Evolutionary conservation across 495 filamentous ascomycete species (phyloP), one percentile per base, ranked within the genome.

Genomic region (Penicillium pulvis): DNA sequence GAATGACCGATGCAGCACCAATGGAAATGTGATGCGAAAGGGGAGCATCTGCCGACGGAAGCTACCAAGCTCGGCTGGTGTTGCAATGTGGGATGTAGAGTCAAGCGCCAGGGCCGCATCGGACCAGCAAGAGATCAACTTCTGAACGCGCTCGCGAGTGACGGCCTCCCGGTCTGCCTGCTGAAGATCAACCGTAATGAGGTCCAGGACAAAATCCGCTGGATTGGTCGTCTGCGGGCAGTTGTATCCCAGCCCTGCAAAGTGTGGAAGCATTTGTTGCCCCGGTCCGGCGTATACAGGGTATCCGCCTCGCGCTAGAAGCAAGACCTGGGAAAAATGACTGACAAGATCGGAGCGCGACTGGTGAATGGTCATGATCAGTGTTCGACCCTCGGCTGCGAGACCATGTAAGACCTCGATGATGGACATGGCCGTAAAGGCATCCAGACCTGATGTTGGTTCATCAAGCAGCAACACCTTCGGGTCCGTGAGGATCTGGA

Each of bases 361-460:
- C 70, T 92, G 89, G 58, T 92, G 89, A 24, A 92, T 88, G 0
- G 88, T 90, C 19, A 89, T 79, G 36, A 92, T 82, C 4, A 92
- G 55, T 0, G 87, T 91, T 16, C 89, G 80, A 14, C 89, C 89
- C 72, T 91, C 88, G n/a, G 81, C 79, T 8, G 88, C 87, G 10
- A 92, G 70, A 4, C 80, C 83, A 35, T 82, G 78, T 7, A 92
- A 75, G 8, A 91, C 87, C 59, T 87, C 83, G 51, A 92, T 82
- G 44, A 92, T 90, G 3, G 88, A 91, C 44, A 80, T 82, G 17
- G 89, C 87, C 3, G 88, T 90, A 60, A 90, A 91, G 2, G 88
- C 87, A 70, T 92, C 89, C 3, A 92, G 73, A 0, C 89, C 89
- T 28, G 86, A 89, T 0, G 88, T 91, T 24, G 89, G 89, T 59